Evolutionary conservation across 2,329 filamentous ascomycete genomes (phyloP), one percentile per base, ranked within the genome.

Genomic region (Colletotrichum shisoi): DNA sequence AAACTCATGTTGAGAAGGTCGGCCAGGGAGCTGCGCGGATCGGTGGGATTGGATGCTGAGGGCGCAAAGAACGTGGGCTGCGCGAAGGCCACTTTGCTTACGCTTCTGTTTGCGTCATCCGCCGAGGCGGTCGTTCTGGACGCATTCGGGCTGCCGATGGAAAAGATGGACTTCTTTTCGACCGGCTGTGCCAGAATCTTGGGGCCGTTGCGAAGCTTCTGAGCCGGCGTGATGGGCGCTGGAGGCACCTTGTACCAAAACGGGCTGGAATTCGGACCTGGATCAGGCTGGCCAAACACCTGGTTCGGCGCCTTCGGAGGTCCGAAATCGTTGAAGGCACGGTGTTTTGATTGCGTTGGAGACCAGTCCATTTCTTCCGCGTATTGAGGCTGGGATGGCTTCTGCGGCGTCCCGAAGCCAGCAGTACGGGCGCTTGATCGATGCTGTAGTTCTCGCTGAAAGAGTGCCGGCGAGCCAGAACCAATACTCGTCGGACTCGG

Each of bases 301-400:
- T 79, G 72, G 49, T 80, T 79, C 51, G 79, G 78, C 67, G 76
- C 71, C 58, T 75, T 76, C 48, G 79, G 75, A 17, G 79, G 71
- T 42, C 81, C 76, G 52, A 79, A 76, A 51, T 82, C 77, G 67
- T 80, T 82, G 73, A 88, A 88, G 9, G 84, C 85, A 60, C 85
- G 84, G 67, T 87, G 79, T 56, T 80, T 79, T n/a, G 83, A 83
- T 62, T 80, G 79, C 0, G 87, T 87, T 0, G 89, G 89, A 2
- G 88, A 85, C 87, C 90, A 92, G 73, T 93, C 91, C 91, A 94
- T 93, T 62, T 85, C 84, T 45, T 90, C 85, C 1, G 79, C 80
- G 63, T 83, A 79, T 9, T 80, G 77, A 1, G 69, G 59, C 24
- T 73, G 68, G 42, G 70, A 69, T 2, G 56, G 66, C 13, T 61